Conservation (phyloP, 2,329 filamentous ascomycete genomes). For the Sphaerulina musiva region DNA sequence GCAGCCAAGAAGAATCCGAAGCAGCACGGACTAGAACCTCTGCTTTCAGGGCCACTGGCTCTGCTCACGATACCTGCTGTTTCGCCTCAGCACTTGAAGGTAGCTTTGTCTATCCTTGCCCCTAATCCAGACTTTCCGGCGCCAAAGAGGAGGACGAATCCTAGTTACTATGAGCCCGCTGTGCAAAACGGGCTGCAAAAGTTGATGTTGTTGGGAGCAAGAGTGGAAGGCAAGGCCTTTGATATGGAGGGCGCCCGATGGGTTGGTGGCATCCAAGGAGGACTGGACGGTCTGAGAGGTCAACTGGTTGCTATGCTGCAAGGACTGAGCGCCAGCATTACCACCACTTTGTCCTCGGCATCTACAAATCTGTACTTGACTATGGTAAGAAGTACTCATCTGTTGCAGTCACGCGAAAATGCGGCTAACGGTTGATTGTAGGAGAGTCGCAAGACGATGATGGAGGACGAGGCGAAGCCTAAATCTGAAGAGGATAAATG, state of each 20-base stretch:
- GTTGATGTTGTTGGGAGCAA: conserved; percentile 75
- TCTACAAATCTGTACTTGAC: conserved; percentile 80
- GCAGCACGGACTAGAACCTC: conserved; percentile 58
- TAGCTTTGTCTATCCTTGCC: conserved; percentile 69
- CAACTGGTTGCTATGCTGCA: conserved; percentile 79
- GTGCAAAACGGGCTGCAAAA: conserved; percentile 83
- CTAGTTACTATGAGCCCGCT: conserved; percentile 70
- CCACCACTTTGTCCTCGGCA: conserved; percentile 70
- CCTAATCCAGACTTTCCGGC: conserved; percentile 70
- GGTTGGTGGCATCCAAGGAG: conserved; percentile 72
- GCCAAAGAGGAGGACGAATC: conserved; percentile 67
- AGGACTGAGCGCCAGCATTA: conserved; percentile 69
- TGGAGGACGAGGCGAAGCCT: conserved; percentile 63
- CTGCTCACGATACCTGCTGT: conserved; percentile 74
- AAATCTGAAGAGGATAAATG: not conserved
- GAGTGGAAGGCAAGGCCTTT: conserved; percentile 79
- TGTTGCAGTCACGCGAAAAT: no score
- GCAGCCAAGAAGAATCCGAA: conserved; percentile 36
- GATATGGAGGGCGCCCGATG: conserved; percentile 65
- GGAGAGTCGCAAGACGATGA: conserved; percentile 70
- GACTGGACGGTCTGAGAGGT: conserved; percentile 69
- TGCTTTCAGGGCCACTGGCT: conserved; percentile 76
- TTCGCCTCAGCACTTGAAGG: conserved; percentile 75
- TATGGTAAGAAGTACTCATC: conserved; percentile 37
- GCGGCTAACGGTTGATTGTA: no score